These are phyloP conservation scores for Tephrocybe sp. DNA, from an alignment of 768 basidiomycete species.

Conservation along the genomic window DNA sequence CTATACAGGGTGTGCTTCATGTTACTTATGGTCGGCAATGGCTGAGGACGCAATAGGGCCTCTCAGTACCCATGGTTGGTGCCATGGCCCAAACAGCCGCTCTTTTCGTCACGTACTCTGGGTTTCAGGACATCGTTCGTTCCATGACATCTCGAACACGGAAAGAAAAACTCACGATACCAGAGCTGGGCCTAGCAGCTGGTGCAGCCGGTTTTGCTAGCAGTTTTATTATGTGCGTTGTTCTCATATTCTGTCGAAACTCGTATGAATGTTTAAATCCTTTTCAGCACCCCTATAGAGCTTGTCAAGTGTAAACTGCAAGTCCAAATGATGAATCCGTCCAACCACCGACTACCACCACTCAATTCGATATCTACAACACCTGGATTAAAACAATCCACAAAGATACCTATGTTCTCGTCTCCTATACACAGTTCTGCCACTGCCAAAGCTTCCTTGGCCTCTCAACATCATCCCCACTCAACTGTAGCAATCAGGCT, in stretches of 20 bases:
- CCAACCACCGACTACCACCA: slow-evolving; percentile 11
- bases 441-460: neutral
- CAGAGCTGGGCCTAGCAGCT: slow-evolving; percentile 78
- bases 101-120: slow-evolving; percentile 84
- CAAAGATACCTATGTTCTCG: slow-evolving; percentile 6
- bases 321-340: slow-evolving; percentile 69
- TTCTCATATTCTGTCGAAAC: neutral
- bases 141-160: slow-evolving; percentile 28
- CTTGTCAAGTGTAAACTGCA: slow-evolving; percentile 94
- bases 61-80: slow-evolving; percentile 91
- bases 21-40: neutral
- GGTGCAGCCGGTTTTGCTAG: slow-evolving; percentile 84
- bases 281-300: slow-evolving; percentile 74
- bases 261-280: slow-evolving; percentile 2
- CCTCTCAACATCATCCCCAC: slow-evolving; percentile 10
- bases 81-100: slow-evolving; percentile 94
- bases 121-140: slow-evolving; percentile 66
- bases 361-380: slow-evolving; percentile 1
- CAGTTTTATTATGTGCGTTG: slow-evolving; percentile 80
- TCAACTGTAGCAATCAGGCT: slow-evolving; percentile 18
- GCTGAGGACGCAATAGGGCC: slow-evolving; percentile 51
- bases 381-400: slow-evolving; percentile 3
- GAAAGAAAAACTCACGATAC: slow-evolving; percentile 52
- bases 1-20: slow-evolving; percentile 76
- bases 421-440: neutral